These are phyloP conservation scores for Scytalidium sp. DNA, from an alignment of 2,329 filamentous ascomycete genomes.

Conservation along the genomic window DNA sequence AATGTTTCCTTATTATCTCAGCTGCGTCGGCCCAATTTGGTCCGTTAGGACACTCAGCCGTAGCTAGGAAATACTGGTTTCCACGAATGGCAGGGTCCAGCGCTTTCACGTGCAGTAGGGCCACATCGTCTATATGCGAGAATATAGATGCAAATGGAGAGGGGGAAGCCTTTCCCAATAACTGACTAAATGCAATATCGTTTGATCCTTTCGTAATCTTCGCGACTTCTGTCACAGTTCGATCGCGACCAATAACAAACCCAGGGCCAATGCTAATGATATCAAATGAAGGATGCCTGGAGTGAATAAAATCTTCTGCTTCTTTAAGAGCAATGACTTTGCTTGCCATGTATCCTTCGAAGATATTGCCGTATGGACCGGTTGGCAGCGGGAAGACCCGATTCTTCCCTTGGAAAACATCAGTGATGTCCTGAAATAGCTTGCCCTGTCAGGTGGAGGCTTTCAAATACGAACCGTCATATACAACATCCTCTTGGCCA, in stretches of 20 bases:
- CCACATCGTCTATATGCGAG: background rate
- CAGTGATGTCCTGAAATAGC: no score
- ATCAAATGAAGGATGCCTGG: no score
- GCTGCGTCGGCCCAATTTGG: background rate
- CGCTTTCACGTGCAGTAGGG: background rate
- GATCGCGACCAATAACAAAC: background rate
- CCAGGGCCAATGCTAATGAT: no score
- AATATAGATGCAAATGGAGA: background rate
- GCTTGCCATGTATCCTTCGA: conserved; percentile 28
- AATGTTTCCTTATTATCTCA: background rate
- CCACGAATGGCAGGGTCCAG: background rate
- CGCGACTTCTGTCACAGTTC: background rate
- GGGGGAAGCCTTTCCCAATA: background rate
- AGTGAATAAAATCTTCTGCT: conserved; percentile 70
- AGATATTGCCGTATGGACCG: conserved; percentile 13
- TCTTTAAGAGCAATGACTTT: conserved; percentile 28
- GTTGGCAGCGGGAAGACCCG: conserved; percentile 15
- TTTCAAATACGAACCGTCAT: conserved; percentile 15
- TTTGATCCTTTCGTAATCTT: background rate
- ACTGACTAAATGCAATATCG: background rate
- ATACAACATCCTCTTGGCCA: conserved; percentile 18
- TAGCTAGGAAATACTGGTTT: background rate
- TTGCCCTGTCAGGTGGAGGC: no score
- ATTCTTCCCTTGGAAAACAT: no score
- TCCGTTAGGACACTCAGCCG: background rate